Evolutionary conservation across 2,329 filamentous ascomycete genomes (phyloP).

Genomic region (Penicillium psychrosexuale): DNA sequence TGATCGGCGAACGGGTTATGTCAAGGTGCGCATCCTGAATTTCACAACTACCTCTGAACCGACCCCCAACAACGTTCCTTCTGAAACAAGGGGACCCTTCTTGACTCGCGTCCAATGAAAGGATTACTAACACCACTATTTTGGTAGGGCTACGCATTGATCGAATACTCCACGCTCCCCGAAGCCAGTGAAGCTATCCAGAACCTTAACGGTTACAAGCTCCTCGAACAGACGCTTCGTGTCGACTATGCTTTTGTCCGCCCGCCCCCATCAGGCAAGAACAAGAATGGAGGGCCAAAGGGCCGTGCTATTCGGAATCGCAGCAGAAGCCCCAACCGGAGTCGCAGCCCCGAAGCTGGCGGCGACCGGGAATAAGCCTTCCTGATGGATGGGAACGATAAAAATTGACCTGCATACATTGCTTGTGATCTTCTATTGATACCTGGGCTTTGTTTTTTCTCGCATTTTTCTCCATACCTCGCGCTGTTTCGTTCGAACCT

Average conservation of each 20-base stretch:
- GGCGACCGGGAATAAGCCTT: conserved; percentile 32
- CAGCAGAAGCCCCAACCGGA: conserved; percentile 46
- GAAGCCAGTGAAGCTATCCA: conserved; percentile 64
- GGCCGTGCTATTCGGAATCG: conserved; percentile 40
- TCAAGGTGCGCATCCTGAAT: conserved; percentile 53
- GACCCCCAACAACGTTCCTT: not conserved
- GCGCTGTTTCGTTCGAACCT: conserved; percentile 4
- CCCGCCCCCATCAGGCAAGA: conserved; percentile 51
- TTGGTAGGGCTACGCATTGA: conserved; percentile 61
- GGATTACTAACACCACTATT: conserved; percentile 11
- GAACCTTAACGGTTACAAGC: conserved; percentile 57
- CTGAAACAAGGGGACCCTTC: not conserved
- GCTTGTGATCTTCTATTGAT: conserved; percentile 9
- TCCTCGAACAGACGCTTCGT: conserved; percentile 63
- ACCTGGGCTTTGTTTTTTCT: conserved; percentile 12
- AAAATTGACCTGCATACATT: conserved; percentile 4
- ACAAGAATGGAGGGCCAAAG: conserved; percentile 43
- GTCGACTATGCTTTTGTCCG: conserved; percentile 67
- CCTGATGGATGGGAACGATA: conserved; percentile 5
- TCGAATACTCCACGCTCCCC: conserved; percentile 62
- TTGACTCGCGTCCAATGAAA: not conserved
- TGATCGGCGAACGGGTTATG: conserved; percentile 64
- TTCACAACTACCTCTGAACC: not conserved
- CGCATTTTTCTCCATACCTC: conserved; percentile 8
- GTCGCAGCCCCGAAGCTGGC: conserved; percentile 45